phyloP scores from a whole-genome alignment of 371 early-diverging fungal genomes.

The Zychaea mexicana region DNA sequence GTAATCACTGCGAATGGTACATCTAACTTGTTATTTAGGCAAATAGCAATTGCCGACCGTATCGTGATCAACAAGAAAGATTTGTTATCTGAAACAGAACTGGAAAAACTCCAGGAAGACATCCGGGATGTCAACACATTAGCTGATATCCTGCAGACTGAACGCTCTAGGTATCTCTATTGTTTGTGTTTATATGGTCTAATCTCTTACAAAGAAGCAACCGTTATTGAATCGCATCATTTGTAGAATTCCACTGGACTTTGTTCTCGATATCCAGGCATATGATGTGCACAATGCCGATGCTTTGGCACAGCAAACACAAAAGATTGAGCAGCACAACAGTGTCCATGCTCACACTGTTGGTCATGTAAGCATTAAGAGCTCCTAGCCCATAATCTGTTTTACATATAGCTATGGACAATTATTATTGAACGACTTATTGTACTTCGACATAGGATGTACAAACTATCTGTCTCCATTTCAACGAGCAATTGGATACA shows the following conservation, averaged over 20 bases:
- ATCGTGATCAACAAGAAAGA: conserved; percentile 96
- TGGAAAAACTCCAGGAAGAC: conserved; percentile 53
- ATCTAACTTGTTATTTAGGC: conserved; percentile 46
- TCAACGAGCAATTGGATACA: conserved; percentile 34
- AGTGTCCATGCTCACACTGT: conserved; percentile 42
- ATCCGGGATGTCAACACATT: conserved; percentile 62
- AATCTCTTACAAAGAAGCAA: too few relatives aligned
- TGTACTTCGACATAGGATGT: conserved; percentile 53
- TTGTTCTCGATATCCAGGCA: conserved; percentile 76
- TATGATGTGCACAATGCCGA: conserved; percentile 60
- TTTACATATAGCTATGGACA: too few relatives aligned
- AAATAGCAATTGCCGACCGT: conserved; percentile 95
- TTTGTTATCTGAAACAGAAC: conserved; percentile 56
- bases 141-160: conserved; percentile 59
- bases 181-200: too few relatives aligned
- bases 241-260: conserved; percentile 68
- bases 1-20: neutral
- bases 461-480: conserved; percentile 55
- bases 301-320: conserved; percentile 31
- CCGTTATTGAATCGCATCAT: too few relatives aligned
- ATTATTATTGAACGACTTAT: neutral
- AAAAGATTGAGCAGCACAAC: conserved; percentile 34
- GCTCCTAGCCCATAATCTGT: too few relatives aligned
- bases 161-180: conserved; percentile 51
- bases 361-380: conserved; percentile 37